These are phyloP conservation scores for Spirogloea muscicola DNA, from an alignment of 139 green algal genomes.

Conservation along the genomic window DNA sequence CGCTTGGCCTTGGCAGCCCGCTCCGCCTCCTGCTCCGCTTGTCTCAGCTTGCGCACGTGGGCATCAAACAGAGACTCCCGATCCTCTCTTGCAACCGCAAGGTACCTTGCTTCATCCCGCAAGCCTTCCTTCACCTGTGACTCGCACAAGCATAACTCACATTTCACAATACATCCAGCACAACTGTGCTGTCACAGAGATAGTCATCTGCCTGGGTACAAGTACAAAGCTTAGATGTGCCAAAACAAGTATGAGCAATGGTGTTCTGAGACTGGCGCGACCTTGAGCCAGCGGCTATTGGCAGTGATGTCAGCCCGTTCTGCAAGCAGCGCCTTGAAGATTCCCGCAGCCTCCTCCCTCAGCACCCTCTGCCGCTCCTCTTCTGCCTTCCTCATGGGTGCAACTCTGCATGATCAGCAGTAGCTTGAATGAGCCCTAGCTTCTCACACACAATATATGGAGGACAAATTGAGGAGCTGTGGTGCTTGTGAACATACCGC, in stretches of 20 bases:
- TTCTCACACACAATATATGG: too few relatives aligned
- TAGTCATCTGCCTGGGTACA: neutral
- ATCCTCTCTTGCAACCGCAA: neutral
- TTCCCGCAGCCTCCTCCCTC: conserved; percentile 7
- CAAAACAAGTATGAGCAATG: neutral
- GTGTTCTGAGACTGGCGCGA: neutral
- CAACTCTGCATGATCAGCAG: conserved; percentile 13
- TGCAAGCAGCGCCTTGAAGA: conserved; percentile 43
- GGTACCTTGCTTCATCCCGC: conserved; percentile 13
- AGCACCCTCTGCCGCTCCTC: conserved; percentile 26
- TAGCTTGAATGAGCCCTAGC: too few relatives aligned
- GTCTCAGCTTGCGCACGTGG: neutral
- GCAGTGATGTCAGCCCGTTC: conserved; percentile 10
- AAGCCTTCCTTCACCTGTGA: conserved; percentile 19
- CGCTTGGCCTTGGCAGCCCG: conserved; percentile 30
- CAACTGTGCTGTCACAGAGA: neutral
- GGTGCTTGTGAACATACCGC: conserved; percentile 14
- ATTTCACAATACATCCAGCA: neutral
- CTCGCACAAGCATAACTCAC: neutral
- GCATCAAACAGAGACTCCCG: conserved; percentile 16
- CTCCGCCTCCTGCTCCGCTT: conserved; percentile 6
- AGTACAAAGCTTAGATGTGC: neutral
- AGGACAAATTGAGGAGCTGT: neutral
- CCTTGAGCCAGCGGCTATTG: conserved; percentile 31
- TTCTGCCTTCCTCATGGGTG: conserved; percentile 34